Evolutionary conservation across 169 alveolate species (phyloP).

Genomic region (Cryptosporidium felis): DNA sequence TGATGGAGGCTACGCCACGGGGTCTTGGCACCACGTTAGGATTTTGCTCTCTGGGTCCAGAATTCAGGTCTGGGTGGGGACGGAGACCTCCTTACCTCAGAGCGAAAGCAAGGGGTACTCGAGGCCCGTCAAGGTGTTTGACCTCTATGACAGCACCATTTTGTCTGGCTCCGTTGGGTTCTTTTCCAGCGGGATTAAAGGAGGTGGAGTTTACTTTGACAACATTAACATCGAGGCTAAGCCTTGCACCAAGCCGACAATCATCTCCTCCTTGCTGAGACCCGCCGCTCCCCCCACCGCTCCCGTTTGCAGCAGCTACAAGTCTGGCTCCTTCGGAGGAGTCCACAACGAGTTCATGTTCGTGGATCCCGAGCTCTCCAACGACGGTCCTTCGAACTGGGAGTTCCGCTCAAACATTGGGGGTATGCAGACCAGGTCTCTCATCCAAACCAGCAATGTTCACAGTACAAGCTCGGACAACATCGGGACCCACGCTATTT

Average conservation of each 20-base stretch:
- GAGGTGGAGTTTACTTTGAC: constrained; percentile 66
- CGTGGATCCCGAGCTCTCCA: constrained; percentile 49
- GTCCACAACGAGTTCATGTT: constrained; percentile 63
- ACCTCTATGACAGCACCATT: constrained; percentile 36
- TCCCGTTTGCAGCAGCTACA: constrained; percentile 69
- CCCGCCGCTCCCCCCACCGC: constrained; percentile 64
- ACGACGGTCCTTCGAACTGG: constrained; percentile 70
- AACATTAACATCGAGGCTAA: constrained; percentile 48
- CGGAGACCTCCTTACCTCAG: background rate
- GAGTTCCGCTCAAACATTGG: constrained; percentile 71
- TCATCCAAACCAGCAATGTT: constrained; percentile 64
- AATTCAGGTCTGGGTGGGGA: constrained; percentile 63
- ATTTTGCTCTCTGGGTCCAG: constrained; percentile 65
- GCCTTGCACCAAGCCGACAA: constrained; percentile 60
- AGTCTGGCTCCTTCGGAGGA: constrained; percentile 71
- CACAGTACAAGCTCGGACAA: constrained; percentile 64
- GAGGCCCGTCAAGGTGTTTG: constrained; percentile 57
- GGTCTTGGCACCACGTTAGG: constrained; percentile 82
- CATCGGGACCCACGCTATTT: constrained; percentile 63
- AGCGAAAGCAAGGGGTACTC: constrained; percentile 6
- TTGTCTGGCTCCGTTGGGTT: constrained; percentile 63
- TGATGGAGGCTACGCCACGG: constrained; percentile 77
- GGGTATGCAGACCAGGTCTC: constrained; percentile 61
- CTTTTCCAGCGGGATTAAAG: constrained; percentile 57
- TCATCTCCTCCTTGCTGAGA: constrained; percentile 18